Conservation (phyloP, 2,329 filamentous ascomycete species). For the Colletotrichum sp. region DNA sequence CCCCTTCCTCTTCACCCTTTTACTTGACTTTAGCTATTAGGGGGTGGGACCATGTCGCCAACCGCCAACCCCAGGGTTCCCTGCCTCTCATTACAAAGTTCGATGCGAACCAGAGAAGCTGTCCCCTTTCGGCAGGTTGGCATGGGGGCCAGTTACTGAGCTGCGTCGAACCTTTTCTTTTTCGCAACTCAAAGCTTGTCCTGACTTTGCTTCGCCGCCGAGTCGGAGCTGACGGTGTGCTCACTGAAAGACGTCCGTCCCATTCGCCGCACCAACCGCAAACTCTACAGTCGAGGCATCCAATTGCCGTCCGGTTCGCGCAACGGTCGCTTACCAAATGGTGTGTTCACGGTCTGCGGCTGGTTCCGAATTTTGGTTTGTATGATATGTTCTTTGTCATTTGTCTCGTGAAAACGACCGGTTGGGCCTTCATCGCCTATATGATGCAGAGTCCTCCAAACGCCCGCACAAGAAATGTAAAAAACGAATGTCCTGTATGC, state of each 20-base stretch:
- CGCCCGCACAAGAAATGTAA: background rate
- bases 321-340: background rate
- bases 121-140: background rate
- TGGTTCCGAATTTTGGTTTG: background rate
- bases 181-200: background rate
- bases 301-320: background rate
- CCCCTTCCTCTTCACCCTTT: background rate
- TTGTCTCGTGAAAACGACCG: background rate
- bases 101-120: background rate
- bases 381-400: background rate
- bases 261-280: background rate
- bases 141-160: background rate
- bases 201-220: background rate
- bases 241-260: background rate
- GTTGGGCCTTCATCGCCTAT: background rate
- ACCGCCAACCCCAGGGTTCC: background rate
- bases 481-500: background rate
- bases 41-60: background rate
- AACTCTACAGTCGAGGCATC: background rate
- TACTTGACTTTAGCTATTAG: constrained; percentile 6
- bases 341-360: background rate
- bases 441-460: background rate
- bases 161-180: background rate
- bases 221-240: background rate
- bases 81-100: background rate